A percentile compares a stretch with the other conserved stretches of the same genome.
These are phyloP conservation scores for Sugiyamaella novakii DNA, from an alignment of 1,139 yeast species.

Conservation along the genomic window DNA sequence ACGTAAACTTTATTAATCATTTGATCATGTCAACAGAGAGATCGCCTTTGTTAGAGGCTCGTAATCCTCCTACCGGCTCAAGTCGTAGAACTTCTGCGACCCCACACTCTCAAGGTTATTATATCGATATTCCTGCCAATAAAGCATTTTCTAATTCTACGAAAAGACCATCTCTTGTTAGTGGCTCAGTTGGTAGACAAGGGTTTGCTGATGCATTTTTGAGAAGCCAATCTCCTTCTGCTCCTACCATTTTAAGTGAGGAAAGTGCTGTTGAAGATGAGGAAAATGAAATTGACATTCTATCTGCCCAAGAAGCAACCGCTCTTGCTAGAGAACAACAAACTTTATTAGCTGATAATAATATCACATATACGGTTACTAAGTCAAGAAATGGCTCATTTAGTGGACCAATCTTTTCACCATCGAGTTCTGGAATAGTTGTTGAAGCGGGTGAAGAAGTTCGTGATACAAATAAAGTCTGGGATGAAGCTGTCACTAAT, in stretches of 20 bases:
- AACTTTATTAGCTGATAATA: constrained; percentile 36
- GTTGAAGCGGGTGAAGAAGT: constrained; percentile 29
- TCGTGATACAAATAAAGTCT: constrained; percentile 34
- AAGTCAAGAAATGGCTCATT: constrained; percentile 5
- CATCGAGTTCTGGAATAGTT: constrained; percentile 4
- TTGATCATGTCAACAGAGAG: constrained; percentile 17
- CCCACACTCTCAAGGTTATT: constrained; percentile 11
- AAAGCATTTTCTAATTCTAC: constrained; percentile 30
- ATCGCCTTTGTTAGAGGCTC: constrained; percentile 19
- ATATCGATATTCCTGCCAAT: constrained; percentile 23
- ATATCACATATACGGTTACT: constrained; percentile 20
- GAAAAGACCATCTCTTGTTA: constrained; percentile 28
- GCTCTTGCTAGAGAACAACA: constrained; percentile 37
- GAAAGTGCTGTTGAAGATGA: constrained; percentile 29
- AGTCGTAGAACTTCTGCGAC: background rate
- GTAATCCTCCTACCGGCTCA: background rate
- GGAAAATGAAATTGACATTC: constrained; percentile 23
- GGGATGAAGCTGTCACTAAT: constrained; percentile 42
- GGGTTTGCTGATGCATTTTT: constrained; percentile 34
- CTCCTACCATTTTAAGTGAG: constrained; percentile 18
- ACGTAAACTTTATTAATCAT: too few relatives aligned
- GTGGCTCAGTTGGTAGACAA: constrained; percentile 42
- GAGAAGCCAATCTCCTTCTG: constrained; percentile 21
- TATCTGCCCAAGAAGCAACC: constrained; percentile 32
- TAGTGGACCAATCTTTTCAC: constrained; percentile 1